Evolutionary conservation across 805 yeast species (phyloP), one percentile per base, ranked within the genome.

Genomic region (Naumovozyma baii): DNA sequence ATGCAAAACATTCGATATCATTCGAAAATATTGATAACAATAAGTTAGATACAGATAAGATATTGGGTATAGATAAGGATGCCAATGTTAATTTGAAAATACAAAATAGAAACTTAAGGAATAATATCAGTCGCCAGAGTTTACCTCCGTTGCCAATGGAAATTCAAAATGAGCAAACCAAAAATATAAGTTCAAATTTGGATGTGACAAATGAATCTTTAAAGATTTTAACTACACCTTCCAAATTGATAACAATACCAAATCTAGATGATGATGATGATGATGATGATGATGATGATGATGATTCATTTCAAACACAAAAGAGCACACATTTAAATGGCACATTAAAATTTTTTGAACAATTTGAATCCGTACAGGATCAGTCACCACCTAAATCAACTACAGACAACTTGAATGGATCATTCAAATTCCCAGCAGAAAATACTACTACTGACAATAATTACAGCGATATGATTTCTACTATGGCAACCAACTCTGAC

Each of bases 81-180:
- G 64, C 62, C 3, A 59, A 59, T 39, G 64, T 59, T 9, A 52
- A 52, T 40, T 38, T 59, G 18, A 59, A 56, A 39, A 22, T 47
- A 29, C 64, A 59, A 39, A 51, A 46, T 9, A 49, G 45, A 37
- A 59, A 57, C 36, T 35, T 58, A 7, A 42, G 43, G 38, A 48
- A 39, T 33, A n/a, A n/a, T n/a, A n/a, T n/a, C n/a, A n/a, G n/a
- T 22, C 7, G 10, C 7, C 26, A 22, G 26, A 7, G 7, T 22
- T 35, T 31, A 19, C 29, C 28, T 19, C 25, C n/a, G 26, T 33
- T 14, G 10, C 13, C 16, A 16, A 14, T 10, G n/a, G 18, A 17
- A 17, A 18, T 32, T 4, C 5, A 7, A n/a, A 1, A 5, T 8
- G 12, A 26, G 38, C 16, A 13, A 9, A 26, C 12, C n/a, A n/a